Base-by-base conservation (phyloP, 23 red algal species). In the Chondrus crispus region DNA sequence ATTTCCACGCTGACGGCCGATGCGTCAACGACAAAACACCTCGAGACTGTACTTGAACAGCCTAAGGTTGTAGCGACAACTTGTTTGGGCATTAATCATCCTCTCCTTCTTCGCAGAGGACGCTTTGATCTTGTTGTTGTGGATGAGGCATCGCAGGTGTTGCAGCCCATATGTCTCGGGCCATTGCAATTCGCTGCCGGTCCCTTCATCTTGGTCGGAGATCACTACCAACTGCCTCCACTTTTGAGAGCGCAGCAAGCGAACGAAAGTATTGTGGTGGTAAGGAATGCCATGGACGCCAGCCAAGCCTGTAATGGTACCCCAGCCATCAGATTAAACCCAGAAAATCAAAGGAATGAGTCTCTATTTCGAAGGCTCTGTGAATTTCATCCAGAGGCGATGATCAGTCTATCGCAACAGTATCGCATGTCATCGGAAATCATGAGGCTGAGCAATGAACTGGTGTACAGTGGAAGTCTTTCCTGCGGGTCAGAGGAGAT, bases 391-490 rank as follows among this genome's bases (percentile, higher is more conserved):
- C 96, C 96, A 3, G 79, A 86, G 24, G 89, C 93, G 18, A 81
- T 96, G 40, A 62, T 85, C 10, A 62, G 75, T 40, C 74, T 98
- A 10, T 28, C 45, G 13, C 18, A 82, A 82, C 96, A 98, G 46
- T 98, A 95, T 81, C 96, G 96, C 53, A 98, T 98, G 96, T 93
- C 90, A 7, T 40, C 45, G 14, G 89, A 96, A 16, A 98, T 98
- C 75, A 96, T 96, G 93, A 42, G 85, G 41, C 46, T 98, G 36
- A 73, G 94, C 62, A 96, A 96, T 52, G 79, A 88, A 11, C 90
- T 98, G 45, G 87, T 96, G 49, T 98, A 98, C 60, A 24, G 81
- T 33, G 91, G 94, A 37, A 74, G 29, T 12, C 62, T 98, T 70
- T 46, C 35, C 28, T 98, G 96, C 81, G 96, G 85, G 8, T 91